Percentiles rank a stretch among this genome's conserved stretches.
Evolutionary conservation across 2,329 filamentous ascomycete genomes (phyloP).

Genomic region (Sporothrix brunneoviolacea): DNA sequence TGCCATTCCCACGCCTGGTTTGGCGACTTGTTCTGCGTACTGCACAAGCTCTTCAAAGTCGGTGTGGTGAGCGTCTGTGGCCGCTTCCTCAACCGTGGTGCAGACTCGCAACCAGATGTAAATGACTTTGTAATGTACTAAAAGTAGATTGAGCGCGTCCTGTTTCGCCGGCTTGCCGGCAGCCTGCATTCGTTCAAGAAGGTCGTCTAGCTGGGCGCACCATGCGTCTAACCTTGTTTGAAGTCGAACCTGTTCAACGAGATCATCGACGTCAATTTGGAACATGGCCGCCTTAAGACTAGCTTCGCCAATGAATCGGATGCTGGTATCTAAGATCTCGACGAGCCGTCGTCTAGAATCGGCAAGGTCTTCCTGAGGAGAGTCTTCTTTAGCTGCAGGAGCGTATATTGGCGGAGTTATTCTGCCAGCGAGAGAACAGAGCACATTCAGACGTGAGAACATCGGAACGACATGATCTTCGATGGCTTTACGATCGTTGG

Average conservation of each 20-base stretch:
- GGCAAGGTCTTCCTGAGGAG: not conserved
- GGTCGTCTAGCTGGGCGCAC: not conserved
- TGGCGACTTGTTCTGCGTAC: not conserved
- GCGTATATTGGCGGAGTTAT: not conserved
- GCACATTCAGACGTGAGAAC: not conserved
- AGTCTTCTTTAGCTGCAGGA: not conserved
- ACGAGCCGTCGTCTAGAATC: not conserved
- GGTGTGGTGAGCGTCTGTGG: not conserved
- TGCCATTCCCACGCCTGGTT: not conserved
- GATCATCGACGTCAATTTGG: not conserved
- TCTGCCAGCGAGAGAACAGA: not conserved
- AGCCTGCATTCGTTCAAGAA: not conserved
- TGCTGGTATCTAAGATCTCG: not conserved
- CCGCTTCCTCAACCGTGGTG: not conserved
- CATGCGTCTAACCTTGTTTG: not conserved
- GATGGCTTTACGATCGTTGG: not conserved
- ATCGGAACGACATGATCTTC: not conserved
- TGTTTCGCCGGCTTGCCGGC: not conserved
- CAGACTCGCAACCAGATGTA: slow-evolving; percentile 2
- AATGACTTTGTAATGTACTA: not conserved
- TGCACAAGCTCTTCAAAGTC: not conserved
- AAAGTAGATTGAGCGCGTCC: not conserved
- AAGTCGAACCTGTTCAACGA: not conserved
- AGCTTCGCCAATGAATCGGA: not conserved
- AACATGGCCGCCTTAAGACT: not conserved